Base-by-base conservation (phyloP, 2,329 filamentous ascomycete genomes). In the Macroventuria anomochaeta region DNA sequence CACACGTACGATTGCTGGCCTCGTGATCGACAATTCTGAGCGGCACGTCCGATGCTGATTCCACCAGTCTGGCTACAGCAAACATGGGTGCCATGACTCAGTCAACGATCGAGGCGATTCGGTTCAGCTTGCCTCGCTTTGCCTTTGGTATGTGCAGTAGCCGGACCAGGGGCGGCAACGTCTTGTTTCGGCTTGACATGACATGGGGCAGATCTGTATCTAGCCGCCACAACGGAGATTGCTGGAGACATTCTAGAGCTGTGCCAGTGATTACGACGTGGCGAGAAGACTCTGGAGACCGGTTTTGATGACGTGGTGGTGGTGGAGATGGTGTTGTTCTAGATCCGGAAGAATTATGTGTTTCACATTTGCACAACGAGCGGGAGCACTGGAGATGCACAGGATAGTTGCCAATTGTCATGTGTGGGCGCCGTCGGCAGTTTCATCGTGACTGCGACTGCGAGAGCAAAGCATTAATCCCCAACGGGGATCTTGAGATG, bases 341-440 rank as follows among this genome's bases (percentile, higher is more conserved):
- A 37, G 50, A 13, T n/a, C 43, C 43, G 50, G 50, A 47, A 53
- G 38, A 53, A 53, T 39, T 47, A 41, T 31, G 23, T 12, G 41
- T 31, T 39, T 36, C 29, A 36, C 5, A 15, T 17, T 13, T 40
- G 17, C 18, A 17, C n/a, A 33, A 25, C 3, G 8, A 4, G 29
- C 28, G 20, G 37, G 11, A 21, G 36, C 5, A 6, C 6, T 40
- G 25, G n/a, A n/a, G 31, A 17, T 21, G 31, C 37, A 42, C 25
- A 18, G 29, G 20, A 36, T 18, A 17, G 15, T 7, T 4, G 31
- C 13, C 25, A 25, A 40, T 41, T 23, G 29, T 20, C 25, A 39
- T 46, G 40, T 32, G 25, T 33, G 29, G 17, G 25, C 33, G 1
- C 5, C 18, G 21, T 37, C 34, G 49, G 34, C 29, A 34, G 20